A percentile compares a stretch with the other conserved stretches of the same genome.
phyloP scores from a whole-genome alignment of 495 filamentous ascomycete species.

The Evansstolkia leycettana region DNA sequence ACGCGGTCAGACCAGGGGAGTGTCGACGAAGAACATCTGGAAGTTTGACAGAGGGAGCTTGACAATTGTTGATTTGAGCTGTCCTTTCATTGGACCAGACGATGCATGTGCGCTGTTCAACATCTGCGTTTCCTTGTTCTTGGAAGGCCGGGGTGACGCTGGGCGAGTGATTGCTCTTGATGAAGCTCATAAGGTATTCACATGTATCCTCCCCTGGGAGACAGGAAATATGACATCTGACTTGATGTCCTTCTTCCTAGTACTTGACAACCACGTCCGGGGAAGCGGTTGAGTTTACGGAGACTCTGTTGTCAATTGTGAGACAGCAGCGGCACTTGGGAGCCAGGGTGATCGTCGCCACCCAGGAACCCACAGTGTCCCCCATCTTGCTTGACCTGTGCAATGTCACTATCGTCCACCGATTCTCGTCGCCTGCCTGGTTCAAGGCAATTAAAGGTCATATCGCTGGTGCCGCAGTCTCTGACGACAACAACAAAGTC shows the following conservation, averaged over 20 bases:
- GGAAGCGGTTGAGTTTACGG: conserved; percentile 41
- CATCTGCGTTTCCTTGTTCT: conserved; percentile 49
- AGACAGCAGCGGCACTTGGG: conserved; percentile 60
- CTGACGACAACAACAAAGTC: not conserved
- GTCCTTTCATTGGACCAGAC: conserved; percentile 54
- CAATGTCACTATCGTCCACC: conserved; percentile 62
- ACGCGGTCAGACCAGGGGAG: not conserved
- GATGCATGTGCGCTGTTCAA: conserved; percentile 60
- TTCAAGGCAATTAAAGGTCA: conserved; percentile 46
- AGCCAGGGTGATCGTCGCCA: conserved; percentile 55
- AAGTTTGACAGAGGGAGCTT: conserved; percentile 32
- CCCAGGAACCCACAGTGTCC: conserved; percentile 70
- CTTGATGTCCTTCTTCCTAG: conserved; percentile 9
- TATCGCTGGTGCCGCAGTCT: conserved; percentile 34
- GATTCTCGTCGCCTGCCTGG: conserved; percentile 65
- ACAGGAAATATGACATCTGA: not conserved
- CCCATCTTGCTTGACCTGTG: conserved; percentile 56
- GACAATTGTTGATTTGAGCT: conserved; percentile 65
- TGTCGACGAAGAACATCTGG: conserved; percentile 9
- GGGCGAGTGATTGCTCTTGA: conserved; percentile 45
- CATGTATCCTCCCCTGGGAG: not conserved
- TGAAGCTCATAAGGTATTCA: conserved; percentile 44
- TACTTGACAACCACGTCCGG: conserved; percentile 32
- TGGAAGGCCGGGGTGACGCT: conserved; percentile 30
- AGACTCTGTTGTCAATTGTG: conserved; percentile 51